Conservation (phyloP, 768 basidiomycete genomes). For the Tricholoma bakamatsutake region DNA sequence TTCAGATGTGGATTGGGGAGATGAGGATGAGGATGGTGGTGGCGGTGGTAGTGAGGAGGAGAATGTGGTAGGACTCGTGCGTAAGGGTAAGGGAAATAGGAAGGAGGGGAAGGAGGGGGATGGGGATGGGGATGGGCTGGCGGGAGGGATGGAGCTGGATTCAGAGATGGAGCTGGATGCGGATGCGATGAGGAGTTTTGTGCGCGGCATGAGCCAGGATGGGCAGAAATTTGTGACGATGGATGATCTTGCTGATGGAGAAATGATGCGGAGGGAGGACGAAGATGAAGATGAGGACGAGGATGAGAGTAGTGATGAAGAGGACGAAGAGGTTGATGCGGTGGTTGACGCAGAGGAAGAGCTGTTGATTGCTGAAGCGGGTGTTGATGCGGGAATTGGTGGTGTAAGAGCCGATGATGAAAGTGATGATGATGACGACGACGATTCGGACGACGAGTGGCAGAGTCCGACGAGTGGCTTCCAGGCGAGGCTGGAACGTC, state of each 20-base stretch:
- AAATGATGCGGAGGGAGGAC: conserved; percentile 51
- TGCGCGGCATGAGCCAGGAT: conserved; percentile 12
- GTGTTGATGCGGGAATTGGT: conserved; percentile 19
- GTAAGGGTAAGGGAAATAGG: background rate
- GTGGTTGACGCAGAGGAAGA: conserved; percentile 41
- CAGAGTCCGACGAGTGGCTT: conserved; percentile 40
- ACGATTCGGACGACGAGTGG: conserved; percentile 29
- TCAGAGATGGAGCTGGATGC: conserved; percentile 42
- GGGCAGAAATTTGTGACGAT: conserved; percentile 41
- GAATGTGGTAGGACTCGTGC: background rate
- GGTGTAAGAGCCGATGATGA: conserved; percentile 23
- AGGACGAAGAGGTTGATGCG: conserved; percentile 23
- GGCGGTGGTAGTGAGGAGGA: conserved; percentile 24
- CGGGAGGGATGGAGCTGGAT: conserved; percentile 63
- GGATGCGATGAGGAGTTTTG: conserved; percentile 43
- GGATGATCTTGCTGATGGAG: conserved; percentile 58
- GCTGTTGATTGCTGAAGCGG: conserved; percentile 32
- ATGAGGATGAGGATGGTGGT: conserved; percentile 57
- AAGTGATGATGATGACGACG: conserved; percentile 20
- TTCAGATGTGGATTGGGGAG: conserved; percentile 41
- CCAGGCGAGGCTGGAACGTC: conserved; percentile 35
- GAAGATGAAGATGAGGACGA: conserved; percentile 33
- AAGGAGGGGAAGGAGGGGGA: conserved; percentile 16
- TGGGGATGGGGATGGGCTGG: conserved; percentile 18
- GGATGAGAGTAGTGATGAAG: conserved; percentile 26